Evolutionary conservation across 2,329 filamentous ascomycete genomes (phyloP), one percentile per base, ranked within the genome.

Genomic region (Trichophyton schoenleinii): DNA sequence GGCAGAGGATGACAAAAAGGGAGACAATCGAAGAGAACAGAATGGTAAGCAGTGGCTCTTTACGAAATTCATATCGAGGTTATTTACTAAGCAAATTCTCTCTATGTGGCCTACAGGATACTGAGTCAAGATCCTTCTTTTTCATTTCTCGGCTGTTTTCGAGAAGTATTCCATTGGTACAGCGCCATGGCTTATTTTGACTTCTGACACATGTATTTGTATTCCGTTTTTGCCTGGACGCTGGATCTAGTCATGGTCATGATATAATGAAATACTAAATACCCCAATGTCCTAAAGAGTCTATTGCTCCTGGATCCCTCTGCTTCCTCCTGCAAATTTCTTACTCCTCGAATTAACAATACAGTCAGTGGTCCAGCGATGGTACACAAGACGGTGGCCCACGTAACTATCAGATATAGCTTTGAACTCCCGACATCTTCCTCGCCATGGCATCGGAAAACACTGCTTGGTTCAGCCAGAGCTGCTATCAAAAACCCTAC

Each of bases 401-500:
- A 61, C 15, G 31, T 44, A 22, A 44, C 22, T 9, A 59, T 36
- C 3, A 61, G 13, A 18, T 55, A 36, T 34, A 55, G 9, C 25
- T 55, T 25, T 3, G 52, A 55, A 25, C 52, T 36, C 20, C 44
- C 5, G 3, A 18, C 44, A 18, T 31, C 22, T 25, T 13, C 15
- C 4, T 31, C 25, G 11, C 28, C 25, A 6, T 31, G 5, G 15
- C 3, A 31, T 31, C 18, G 2, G 52, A 55, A 34, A 31, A 55
- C 11, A 6, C 22, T 28, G 8, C 3, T 31, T 34, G 25, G 79
- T 67, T 88, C 80, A 0, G 86, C 86, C 0, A 91, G 71, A 0
- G 85, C 83, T 0, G 85, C 84, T 63, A 94, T 89, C 49, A 92
- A 71, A 64, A 90, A 90, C 0, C 88, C 87, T 38, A 92, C 89